A percentile compares a stretch with the other conserved stretches of the same genome.
Conservation (phyloP, 495 filamentous ascomycete species). For the Glutinoglossum americanum region DNA sequence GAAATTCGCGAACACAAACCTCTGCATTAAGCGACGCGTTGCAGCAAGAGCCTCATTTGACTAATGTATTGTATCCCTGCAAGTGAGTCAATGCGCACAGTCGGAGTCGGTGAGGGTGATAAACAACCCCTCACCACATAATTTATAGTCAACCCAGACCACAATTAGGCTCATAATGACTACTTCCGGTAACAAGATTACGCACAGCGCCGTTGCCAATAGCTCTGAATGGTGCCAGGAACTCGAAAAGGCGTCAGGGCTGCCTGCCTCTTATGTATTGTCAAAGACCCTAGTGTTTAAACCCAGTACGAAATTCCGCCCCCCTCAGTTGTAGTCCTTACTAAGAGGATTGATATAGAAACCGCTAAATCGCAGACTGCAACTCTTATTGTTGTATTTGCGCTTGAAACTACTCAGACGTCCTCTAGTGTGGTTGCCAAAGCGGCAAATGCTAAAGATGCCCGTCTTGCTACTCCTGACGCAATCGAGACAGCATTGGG, state of each 20-base stretch:
- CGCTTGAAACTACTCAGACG: slow-evolving; percentile 14
- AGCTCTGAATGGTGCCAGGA: slow-evolving; percentile 3
- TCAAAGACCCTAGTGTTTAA: slow-evolving; percentile 18
- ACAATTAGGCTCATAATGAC: not conserved
- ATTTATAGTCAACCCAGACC: not conserved
- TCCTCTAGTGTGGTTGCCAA: slow-evolving; percentile 12
- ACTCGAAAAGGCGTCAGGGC: slow-evolving; percentile 9
- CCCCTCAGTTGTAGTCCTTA: not conserved
- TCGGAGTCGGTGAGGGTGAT: not conserved
- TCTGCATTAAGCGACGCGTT: not conserved
- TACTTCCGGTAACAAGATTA: not conserved
- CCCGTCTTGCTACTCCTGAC: slow-evolving; percentile 13
- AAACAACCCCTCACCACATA: not conserved
- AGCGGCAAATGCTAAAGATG: slow-evolving; percentile 12
- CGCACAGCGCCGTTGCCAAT: not conserved
- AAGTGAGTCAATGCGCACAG: not conserved
- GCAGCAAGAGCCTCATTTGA: not conserved
- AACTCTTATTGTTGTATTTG: slow-evolving; percentile 11
- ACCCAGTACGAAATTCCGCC: slow-evolving; percentile 11
- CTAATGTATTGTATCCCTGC: too few species aligned
- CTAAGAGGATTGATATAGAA: slow-evolving; percentile 8
- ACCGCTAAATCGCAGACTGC: slow-evolving; percentile 14
- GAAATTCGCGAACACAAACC: not conserved
- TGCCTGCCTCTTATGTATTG: slow-evolving; percentile 13
- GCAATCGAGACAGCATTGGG: slow-evolving; percentile 13